Base-by-base conservation (phyloP, 78 protist genomes). In the Corallochytrium limacisporum region DNA sequence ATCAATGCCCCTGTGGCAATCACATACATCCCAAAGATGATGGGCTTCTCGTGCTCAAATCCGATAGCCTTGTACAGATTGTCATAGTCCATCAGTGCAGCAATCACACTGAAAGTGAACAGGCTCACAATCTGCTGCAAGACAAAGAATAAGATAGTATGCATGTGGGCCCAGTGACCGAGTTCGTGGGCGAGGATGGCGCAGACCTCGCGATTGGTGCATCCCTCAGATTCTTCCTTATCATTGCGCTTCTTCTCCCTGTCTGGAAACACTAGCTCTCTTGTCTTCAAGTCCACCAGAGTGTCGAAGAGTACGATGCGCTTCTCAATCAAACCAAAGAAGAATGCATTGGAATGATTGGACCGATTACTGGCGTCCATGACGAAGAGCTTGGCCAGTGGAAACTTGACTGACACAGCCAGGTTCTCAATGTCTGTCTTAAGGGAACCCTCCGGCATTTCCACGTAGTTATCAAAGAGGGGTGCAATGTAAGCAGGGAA, bases 281-380 rank as follows among this genome's bases (percentile, higher is more conserved):
- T n/a, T n/a, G n/a, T n/a, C n/a, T n/a, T n/a, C n/a, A n/a, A n/a
- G n/a, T 44, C 74, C 24, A 88, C 32, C 50, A 88, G 63, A 0
- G 91, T 85, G 62, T 89, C 94, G 51, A 75, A 89, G 24, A 89
- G 37, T 22, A 85, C 91, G 38, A 89, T 81, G 43, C 88, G 63
- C 85, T 85, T 84, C 15, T 49, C 46, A 71, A 69, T 71, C 57
- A 85, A 80, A 37, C 94, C 94, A 50, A 72, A 59, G 60, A 85
- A 77, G 70, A 73, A 84, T 12, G 79, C 76, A 51, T 75, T 66
- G 73, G 59, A 40, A 62, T 89, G 88, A 10, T 73, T 12, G 33
- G 75, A 67, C 40, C 89, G 74, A 8, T 36, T 38, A 16, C 88
- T 81, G 15, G 77, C 84, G 39, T 82, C 79, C 28, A 89, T 79